Conservation (phyloP, 1,139 yeast species). For the Hanseniaspora sp. region DNA sequence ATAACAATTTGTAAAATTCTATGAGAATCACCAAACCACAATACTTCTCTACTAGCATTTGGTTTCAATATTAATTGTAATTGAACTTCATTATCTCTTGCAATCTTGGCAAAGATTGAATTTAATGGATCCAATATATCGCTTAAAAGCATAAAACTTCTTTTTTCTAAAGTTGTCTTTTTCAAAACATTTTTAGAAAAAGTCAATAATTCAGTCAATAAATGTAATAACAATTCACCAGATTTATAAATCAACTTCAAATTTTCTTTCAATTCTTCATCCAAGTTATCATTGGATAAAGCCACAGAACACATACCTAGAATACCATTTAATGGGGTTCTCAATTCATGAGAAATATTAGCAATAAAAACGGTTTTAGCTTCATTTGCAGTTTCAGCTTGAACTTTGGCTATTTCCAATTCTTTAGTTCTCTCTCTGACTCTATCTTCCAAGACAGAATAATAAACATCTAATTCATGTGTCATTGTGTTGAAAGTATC, state of each 20-base stretch:
- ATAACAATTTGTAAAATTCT: constrained; percentile 77
- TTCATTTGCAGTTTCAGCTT: constrained; percentile 89
- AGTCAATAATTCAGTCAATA: constrained; percentile 76
- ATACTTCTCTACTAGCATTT: constrained; percentile 47
- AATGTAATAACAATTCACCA: constrained; percentile 76
- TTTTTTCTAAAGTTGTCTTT: constrained; percentile 69
- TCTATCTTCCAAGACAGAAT: constrained; percentile 73
- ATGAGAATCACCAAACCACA: constrained; percentile 73
- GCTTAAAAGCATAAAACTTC: constrained; percentile 56
- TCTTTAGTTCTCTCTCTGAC: constrained; percentile 83
- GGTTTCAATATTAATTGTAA: constrained; percentile 50
- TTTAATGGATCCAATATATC: constrained; percentile 75
- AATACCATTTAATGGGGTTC: constrained; percentile 92
- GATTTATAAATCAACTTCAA: constrained; percentile 72
- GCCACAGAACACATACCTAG: constrained; percentile 93
- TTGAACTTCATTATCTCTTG: constrained; percentile 63
- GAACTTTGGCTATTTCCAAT: constrained; percentile 74
- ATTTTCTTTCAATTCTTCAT: constrained; percentile 51
- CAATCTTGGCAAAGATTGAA: constrained; percentile 78
- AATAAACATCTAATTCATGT: constrained; percentile 73
- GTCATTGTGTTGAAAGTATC: constrained; percentile 89
- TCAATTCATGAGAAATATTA: constrained; percentile 84
- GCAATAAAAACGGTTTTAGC: constrained; percentile 93
- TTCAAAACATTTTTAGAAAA: constrained; percentile 85
- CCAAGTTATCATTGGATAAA: constrained; percentile 61